Conservation (phyloP, 257 asterid genomes). For the Agastache rugosa region DNA sequence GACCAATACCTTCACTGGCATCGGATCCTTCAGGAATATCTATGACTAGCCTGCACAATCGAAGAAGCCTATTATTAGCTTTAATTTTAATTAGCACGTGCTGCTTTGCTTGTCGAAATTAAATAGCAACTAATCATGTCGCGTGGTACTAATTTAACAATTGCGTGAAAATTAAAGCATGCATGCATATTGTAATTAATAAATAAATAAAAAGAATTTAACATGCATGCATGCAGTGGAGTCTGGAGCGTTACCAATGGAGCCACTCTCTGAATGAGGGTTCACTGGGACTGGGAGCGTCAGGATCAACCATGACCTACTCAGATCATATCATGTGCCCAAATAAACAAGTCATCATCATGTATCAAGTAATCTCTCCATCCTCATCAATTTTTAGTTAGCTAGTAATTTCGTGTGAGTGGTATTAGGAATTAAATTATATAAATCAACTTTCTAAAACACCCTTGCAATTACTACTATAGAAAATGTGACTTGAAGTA, state of each 20-base stretch:
- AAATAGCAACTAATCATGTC: not conserved
- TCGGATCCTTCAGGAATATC: slow-evolving; percentile 54
- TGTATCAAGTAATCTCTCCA: too few species aligned
- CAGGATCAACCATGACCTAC: slow-evolving; percentile 71
- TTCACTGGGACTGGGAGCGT: slow-evolving; percentile 65
- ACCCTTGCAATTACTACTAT: too few species aligned
- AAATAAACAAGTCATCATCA: not conserved
- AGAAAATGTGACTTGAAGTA: too few species aligned
- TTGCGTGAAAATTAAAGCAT: not conserved
- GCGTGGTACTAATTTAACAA: too few species aligned
- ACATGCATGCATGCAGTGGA: not conserved
- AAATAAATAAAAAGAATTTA: not conserved
- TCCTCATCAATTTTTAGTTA: too few species aligned
- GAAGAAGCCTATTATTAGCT: not conserved
- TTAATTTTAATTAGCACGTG: not conserved
- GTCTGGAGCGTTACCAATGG: slow-evolving; percentile 44
- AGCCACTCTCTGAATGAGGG: slow-evolving; percentile 66
- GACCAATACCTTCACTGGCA: slow-evolving; percentile 45
- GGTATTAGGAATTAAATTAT: too few species aligned
- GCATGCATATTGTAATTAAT: too few species aligned
- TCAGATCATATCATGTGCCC: not conserved
- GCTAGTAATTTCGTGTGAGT: too few species aligned
- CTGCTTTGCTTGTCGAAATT: not conserved
- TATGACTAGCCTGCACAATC: slow-evolving; percentile 50
- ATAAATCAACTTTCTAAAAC: too few species aligned